These are phyloP conservation scores for Prunus kanzakura DNA, from an alignment of 306 rosid genomes.

Conservation along the genomic window DNA sequence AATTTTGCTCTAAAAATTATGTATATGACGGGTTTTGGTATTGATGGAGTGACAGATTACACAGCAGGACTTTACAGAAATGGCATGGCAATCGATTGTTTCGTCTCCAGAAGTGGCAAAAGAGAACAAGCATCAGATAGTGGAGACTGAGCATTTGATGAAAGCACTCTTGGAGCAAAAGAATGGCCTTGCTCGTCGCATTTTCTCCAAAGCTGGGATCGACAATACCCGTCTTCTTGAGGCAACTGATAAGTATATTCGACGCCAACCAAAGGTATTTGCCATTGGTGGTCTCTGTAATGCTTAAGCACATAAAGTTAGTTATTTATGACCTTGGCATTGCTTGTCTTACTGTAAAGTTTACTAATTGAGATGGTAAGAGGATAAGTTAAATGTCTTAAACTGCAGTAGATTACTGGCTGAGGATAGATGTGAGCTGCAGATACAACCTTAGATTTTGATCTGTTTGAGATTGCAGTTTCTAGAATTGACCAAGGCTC, in stretches of 20 bases:
- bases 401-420: background rate
- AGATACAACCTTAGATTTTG: background rate
- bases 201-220: constrained; percentile 81
- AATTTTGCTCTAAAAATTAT: background rate
- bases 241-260: constrained; percentile 86
- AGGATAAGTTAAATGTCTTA: background rate
- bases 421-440: background rate
- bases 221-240: constrained; percentile 84
- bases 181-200: constrained; percentile 95
- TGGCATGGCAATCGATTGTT: constrained; percentile 97
- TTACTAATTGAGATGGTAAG: background rate
- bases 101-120: constrained; percentile 91
- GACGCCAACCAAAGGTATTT: constrained; percentile 90
- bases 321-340: background rate
- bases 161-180: constrained; percentile 92
- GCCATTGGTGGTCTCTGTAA: background rate
- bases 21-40: constrained; percentile 13
- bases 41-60: constrained; percentile 62
- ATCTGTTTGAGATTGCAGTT: background rate
- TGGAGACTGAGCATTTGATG: constrained; percentile 98
- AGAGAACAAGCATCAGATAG: constrained; percentile 96
- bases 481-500: background rate
- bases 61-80: constrained; percentile 94
- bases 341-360: background rate
- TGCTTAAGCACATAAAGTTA: background rate